Percentiles rank a stretch among this genome's conserved stretches.
phyloP scores from a whole-genome alignment of 1,284 basidiomycete species.

The Ceratobasidium sp. region DNA sequence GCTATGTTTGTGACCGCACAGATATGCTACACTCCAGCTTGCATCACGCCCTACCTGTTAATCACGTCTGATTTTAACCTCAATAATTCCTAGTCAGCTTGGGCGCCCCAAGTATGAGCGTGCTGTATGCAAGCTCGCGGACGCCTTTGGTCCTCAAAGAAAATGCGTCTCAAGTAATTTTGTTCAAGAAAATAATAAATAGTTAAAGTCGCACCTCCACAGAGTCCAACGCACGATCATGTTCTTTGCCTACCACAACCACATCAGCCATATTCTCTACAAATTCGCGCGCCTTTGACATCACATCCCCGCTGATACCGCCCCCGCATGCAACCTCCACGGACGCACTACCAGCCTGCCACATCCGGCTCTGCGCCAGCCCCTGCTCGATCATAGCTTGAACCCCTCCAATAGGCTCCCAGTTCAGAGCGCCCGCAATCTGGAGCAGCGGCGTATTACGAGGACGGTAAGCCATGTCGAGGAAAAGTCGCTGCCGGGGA shows the following conservation, averaged over 20 bases:
- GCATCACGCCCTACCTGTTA: too few relatives aligned
- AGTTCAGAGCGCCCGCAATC: slow-evolving; percentile 50
- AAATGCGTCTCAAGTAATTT: neutral
- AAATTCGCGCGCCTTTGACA: slow-evolving; percentile 32
- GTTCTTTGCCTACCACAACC: slow-evolving; percentile 38
- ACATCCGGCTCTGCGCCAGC: slow-evolving; percentile 54
- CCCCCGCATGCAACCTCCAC: slow-evolving; percentile 33
- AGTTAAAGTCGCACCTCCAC: slow-evolving; percentile 1
- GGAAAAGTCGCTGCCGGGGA: slow-evolving; percentile 51
- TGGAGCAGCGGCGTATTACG: slow-evolving; percentile 53
- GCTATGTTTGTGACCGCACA: too few relatives aligned
- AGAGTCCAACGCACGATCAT: slow-evolving; percentile 41
- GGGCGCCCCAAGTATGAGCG: too few relatives aligned
- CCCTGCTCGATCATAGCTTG: slow-evolving; percentile 57
- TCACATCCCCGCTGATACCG: slow-evolving; percentile 17
- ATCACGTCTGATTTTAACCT: too few relatives aligned
- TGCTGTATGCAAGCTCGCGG: too few relatives aligned
- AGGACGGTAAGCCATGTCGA: slow-evolving; percentile 57
- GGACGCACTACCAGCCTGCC: slow-evolving; percentile 41
- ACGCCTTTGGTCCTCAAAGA: too few relatives aligned
- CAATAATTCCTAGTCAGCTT: too few relatives aligned
- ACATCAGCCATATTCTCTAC: slow-evolving; percentile 43
- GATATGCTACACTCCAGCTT: too few relatives aligned
- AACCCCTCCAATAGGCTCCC: slow-evolving; percentile 52
- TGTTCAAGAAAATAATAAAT: neutral